phyloP scores from a whole-genome alignment of 257 asterid genomes.

The Striga asiatica region DNA sequence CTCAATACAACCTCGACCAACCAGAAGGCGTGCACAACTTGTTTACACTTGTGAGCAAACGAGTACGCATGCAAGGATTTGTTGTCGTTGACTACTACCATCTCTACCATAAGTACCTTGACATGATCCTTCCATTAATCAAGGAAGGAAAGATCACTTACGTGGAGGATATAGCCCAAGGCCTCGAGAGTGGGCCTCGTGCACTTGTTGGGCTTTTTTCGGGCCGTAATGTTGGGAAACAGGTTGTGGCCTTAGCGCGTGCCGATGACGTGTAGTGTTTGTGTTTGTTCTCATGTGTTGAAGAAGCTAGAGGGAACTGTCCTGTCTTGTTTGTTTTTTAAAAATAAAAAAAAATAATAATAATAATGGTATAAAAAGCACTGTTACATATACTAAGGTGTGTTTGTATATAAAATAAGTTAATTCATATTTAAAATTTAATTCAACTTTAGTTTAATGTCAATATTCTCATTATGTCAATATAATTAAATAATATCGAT shows the following conservation, averaged over 20 bases:
- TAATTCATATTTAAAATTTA: too few relatives aligned
- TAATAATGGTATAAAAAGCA: too few relatives aligned
- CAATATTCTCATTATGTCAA: too few relatives aligned
- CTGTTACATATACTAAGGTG: too few relatives aligned
- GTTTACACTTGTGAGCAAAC: not conserved
- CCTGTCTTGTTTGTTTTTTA: too few relatives aligned
- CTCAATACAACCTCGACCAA: not conserved
- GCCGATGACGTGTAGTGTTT: too few relatives aligned
- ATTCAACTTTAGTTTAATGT: too few relatives aligned
- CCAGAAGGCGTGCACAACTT: not conserved
- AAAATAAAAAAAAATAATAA: too few relatives aligned
- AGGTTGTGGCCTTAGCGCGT: not conserved
- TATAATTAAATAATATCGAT: too few relatives aligned
- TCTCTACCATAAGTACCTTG: not conserved
- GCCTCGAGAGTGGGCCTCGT: not conserved
- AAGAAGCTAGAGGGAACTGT: too few relatives aligned
- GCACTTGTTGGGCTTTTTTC: constrained; percentile 1
- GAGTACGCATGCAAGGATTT: not conserved
- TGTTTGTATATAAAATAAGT: too few relatives aligned
- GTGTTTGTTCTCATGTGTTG: too few relatives aligned
- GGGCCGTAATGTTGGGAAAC: not conserved
- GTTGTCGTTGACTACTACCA: not conserved
- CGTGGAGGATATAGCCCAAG: not conserved
- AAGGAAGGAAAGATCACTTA: not conserved
- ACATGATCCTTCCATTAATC: not conserved